Evolutionary conservation across 1,139 yeast genomes (phyloP), one percentile per base, ranked within the genome.

Genomic region (Ashbya aceris): DNA sequence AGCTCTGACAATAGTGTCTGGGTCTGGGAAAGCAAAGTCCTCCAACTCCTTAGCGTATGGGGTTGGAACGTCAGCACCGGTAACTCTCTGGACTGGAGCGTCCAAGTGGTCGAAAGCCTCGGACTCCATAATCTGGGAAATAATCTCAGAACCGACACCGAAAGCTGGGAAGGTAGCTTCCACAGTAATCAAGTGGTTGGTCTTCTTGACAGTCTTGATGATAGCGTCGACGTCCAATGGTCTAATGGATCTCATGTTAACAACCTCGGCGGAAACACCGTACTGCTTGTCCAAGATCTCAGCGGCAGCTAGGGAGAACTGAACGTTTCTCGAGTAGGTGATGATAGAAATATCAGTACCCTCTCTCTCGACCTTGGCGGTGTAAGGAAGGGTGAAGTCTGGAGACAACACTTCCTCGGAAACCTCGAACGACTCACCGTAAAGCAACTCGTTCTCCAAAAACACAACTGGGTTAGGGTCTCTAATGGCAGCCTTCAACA

Each of bases 11-110:
- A 93, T 83, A 53, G 87, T 78, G 62, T 86, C 94, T 47, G 84
- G 76, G 66, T 89, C 95, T 66, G 98, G 98, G 95, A 93, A 91
- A 45, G 98, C 96, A 65, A 91, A 85, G 71, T 84, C 94, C 76
- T 93, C 99, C 65, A 93, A 78, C 70, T 83, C 93, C 68, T 80
- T 77, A 56, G 96, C 96, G 66, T 93, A 93, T 52, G 99, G 99
- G 56, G 98, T 93, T 65, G 99, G 98, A 31, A 89, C 96, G 71
- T 93, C 99, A 64, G 97, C 94, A 67, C 98, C 98, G 47, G 98
- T 93, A 60, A 89, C 93, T 76, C 98, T 86, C 71, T 83, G 95
- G 54, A 91, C 91, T 55, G 99, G 99, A 50, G 98, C 95, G 68
- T 93, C 99, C 67, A 93, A 79, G 77, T 87, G 85, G 70, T 93